Evolutionary conservation across 1,284 basidiomycete genomes (phyloP), one percentile per base, ranked within the genome.

Genomic region (Pyrrhoderma noxium): DNA sequence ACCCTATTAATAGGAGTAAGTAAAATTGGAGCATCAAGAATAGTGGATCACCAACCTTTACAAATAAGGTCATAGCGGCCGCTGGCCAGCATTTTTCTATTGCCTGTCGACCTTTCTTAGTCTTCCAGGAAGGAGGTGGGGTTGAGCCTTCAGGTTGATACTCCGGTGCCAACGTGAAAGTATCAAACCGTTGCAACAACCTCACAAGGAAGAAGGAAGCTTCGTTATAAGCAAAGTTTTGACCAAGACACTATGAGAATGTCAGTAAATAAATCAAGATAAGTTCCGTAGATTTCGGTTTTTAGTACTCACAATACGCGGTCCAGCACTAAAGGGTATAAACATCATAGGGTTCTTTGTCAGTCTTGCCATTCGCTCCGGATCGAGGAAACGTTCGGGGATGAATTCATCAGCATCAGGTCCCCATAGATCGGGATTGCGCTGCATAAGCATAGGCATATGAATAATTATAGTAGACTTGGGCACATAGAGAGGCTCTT

Each of bases 161-260:
- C 51, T 86, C 81, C 9, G 72, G 63, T 0, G 79, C 79, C 31
- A 87, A 64, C 8, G 71, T 69, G 59, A 88, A 78, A 1, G 69
- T 67, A 54, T 79, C 74, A 57, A 80, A 86, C 19, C 70, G 70
- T 58, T 87, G 84, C 45, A 88, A 62, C 22, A 88, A 63, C 25
- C 79, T 71, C 8, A 81, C 76, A 34, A 88, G 71, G 64, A 85
- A 79, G 60, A 77, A 87, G 2, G 80, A 78, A 41, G 80, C 77
- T 62, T 88, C 79, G 60, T 85, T 85, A 56, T 79, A 80, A 2
- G 84, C 84, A 55, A 84, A 85, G 57, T 84, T 80, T 61, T 85
- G 82, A 4, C 84, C 85, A 14, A 87, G 64, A 59, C 84, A 86
- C 82, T 85, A 57, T 19, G 39, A 22, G 23, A 13, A 23, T 39